phyloP scores from a whole-genome alignment of 371 early-diverging fungal genomes.

The Mucor lusitanicus region DNA sequence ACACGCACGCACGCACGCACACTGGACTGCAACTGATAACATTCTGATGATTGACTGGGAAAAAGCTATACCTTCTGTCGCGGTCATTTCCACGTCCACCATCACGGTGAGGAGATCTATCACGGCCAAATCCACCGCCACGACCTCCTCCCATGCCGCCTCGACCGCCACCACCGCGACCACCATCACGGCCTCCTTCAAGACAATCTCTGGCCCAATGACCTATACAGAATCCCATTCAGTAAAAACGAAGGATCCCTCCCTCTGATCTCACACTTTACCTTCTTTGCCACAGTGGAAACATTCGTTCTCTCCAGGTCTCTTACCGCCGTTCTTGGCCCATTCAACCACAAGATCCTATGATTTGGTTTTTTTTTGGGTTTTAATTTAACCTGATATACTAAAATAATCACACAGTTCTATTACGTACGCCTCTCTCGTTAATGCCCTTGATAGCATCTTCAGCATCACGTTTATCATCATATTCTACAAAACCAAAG shows the following conservation, averaged over 20 bases:
- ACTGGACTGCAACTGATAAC: slow-evolving; percentile 18
- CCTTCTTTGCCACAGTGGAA: slow-evolving; percentile 70
- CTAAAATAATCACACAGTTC: background rate
- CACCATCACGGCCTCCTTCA: slow-evolving; percentile 33
- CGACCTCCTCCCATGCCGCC: slow-evolving; percentile 7
- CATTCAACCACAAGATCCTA: slow-evolving; percentile 60
- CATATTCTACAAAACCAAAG: slow-evolving; percentile 77
- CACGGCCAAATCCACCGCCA: slow-evolving; percentile 26
- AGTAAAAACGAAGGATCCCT: background rate
- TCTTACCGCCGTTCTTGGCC: slow-evolving; percentile 62
- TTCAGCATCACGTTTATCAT: slow-evolving; percentile 71
- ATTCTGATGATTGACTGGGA: slow-evolving; percentile 6
- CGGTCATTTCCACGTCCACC: slow-evolving; percentile 26
- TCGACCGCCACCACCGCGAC: slow-evolving; percentile 12
- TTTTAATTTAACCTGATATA: background rate
- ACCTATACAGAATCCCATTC: too few relatives aligned
- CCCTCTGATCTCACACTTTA: slow-evolving; percentile 8
- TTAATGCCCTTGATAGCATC: slow-evolving; percentile 68
- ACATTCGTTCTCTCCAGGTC: slow-evolving; percentile 62
- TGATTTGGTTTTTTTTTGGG: background rate
- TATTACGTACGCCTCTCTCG: slow-evolving; percentile 39
- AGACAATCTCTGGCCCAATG: slow-evolving; percentile 80
- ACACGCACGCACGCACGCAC: slow-evolving; percentile 16
- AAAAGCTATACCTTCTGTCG: slow-evolving; percentile 40
- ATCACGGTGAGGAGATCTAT: slow-evolving; percentile 23